Conservation (phyloP, 495 filamentous ascomycete species). For the Bombardia bombarda region DNA sequence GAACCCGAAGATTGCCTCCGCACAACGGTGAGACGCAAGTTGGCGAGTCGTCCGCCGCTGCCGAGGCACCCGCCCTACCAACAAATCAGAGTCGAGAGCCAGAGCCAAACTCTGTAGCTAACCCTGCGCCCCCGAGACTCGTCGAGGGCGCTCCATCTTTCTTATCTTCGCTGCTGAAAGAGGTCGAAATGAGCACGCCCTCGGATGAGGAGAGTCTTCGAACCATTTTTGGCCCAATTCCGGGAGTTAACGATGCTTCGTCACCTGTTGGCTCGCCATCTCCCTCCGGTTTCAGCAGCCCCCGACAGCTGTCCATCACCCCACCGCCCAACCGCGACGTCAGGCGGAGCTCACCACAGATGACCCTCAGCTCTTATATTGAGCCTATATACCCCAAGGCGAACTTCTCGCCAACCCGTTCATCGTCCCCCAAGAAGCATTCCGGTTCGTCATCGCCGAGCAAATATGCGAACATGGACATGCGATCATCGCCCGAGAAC, state of each 20-base stretch:
- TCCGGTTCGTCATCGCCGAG: constrained; percentile 21
- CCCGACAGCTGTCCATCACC: constrained; percentile 60
- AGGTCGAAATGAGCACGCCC: constrained; percentile 66
- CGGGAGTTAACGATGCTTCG: constrained; percentile 43
- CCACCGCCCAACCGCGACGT: constrained; percentile 57
- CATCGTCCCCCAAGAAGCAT: constrained; percentile 20
- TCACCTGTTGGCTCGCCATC: constrained; percentile 70
- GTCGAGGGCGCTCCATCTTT: constrained; percentile 42
- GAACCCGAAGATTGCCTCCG: constrained; percentile 45
- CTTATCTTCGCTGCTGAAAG: constrained; percentile 72
- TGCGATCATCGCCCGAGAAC: constrained; percentile 29
- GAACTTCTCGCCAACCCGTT: constrained; percentile 48
- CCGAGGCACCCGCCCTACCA: constrained; percentile 9
- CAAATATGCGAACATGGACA: constrained; percentile 20
- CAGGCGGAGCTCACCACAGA: constrained; percentile 59
- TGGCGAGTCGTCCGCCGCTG: constrained; percentile 29
- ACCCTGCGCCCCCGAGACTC: constrained; percentile 8
- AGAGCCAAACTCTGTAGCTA: no score
- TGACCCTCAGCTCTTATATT: constrained; percentile 54
- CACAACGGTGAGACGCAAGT: no score
- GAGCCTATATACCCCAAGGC: constrained; percentile 52
- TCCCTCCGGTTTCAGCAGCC: constrained; percentile 58
- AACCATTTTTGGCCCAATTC: constrained; percentile 34
- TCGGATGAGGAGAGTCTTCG: constrained; percentile 47
- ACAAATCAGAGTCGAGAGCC: no score